Conservation (phyloP, 2,329 filamentous ascomycete genomes). For the Pseudocercospora fijiensis region DNA sequence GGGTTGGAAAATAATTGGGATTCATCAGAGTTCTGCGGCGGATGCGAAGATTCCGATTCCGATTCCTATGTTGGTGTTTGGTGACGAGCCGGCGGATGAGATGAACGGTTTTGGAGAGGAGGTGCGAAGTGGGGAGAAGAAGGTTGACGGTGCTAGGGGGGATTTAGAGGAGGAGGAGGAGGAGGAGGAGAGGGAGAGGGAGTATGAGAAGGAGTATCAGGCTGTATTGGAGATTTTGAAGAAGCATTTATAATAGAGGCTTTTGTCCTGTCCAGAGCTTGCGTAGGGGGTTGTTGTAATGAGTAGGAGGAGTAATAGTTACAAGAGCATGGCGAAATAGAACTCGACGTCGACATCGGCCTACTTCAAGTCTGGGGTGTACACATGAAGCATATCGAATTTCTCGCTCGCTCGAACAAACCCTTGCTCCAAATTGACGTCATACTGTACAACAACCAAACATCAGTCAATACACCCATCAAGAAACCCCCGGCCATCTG, state of each 20-base stretch:
- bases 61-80: conserved; percentile 18
- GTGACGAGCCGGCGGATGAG: conserved; percentile 18
- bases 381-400: too few species aligned
- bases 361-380: too few species aligned
- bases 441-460: neutral
- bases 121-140: conserved; percentile 40
- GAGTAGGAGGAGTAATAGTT: neutral
- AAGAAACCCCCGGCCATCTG: too few species aligned
- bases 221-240: conserved; percentile 47
- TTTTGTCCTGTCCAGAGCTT: too few species aligned
- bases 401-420: too few species aligned
- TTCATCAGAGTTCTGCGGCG: conserved; percentile 17
- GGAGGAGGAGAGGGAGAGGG: conserved; percentile 43
- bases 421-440: neutral
- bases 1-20: conserved; percentile 11
- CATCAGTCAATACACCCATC: too few species aligned
- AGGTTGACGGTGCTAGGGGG: conserved; percentile 42
- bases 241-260: conserved; percentile 46
- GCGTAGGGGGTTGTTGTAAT: too few species aligned
- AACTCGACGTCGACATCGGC: too few species aligned
- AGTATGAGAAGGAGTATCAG: conserved; percentile 48
- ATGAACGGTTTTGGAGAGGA: conserved; percentile 43
- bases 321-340: neutral
- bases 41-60: conserved; percentile 20
- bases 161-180: conserved; percentile 43